Percentiles rank a stretch among this genome's conserved stretches.
Conservation (phyloP, 78 protist genomes). For the Polysphondylium violaceum region DNA sequence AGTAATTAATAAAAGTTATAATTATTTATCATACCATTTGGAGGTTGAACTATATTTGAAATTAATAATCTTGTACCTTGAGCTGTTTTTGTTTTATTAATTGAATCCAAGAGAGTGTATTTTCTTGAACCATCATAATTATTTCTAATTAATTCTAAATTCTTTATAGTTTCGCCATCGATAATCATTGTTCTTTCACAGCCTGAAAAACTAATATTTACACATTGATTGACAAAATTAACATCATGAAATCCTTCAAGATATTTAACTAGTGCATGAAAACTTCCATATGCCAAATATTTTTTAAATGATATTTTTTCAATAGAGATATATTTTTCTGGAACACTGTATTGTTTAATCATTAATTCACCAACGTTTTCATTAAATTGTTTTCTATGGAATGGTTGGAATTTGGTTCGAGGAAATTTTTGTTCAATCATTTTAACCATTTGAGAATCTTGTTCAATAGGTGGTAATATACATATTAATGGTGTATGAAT, state of each 20-base stretch:
- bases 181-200: slow-evolving; percentile 61
- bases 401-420: not conserved
- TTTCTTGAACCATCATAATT: slow-evolving; percentile 50
- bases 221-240: slow-evolving; percentile 24
- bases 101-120: slow-evolving; percentile 32
- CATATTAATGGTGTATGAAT: slow-evolving; percentile 16
- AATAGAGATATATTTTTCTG: slow-evolving; percentile 1
- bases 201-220: slow-evolving; percentile 16
- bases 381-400: slow-evolving; percentile 47
- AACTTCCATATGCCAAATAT: slow-evolving; percentile 28
- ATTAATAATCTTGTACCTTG: slow-evolving; percentile 65
- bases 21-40: slow-evolving; percentile 29
- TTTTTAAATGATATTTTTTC: slow-evolving; percentile 7
- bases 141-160: slow-evolving; percentile 50
- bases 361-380: slow-evolving; percentile 14
- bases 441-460: slow-evolving; percentile 48
- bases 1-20: not conserved
- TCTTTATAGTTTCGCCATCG: slow-evolving; percentile 66
- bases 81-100: slow-evolving; percentile 32
- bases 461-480: slow-evolving; percentile 45
- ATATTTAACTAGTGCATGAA: slow-evolving; percentile 31
- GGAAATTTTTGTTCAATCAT: slow-evolving; percentile 18
- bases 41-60: slow-evolving; percentile 57
- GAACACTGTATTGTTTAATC: slow-evolving; percentile 9
- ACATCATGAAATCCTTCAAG: slow-evolving; percentile 43